These are phyloP conservation scores for Suhomyces terraborum DNA, from an alignment of 1,139 yeast genomes.

Conservation along the genomic window DNA sequence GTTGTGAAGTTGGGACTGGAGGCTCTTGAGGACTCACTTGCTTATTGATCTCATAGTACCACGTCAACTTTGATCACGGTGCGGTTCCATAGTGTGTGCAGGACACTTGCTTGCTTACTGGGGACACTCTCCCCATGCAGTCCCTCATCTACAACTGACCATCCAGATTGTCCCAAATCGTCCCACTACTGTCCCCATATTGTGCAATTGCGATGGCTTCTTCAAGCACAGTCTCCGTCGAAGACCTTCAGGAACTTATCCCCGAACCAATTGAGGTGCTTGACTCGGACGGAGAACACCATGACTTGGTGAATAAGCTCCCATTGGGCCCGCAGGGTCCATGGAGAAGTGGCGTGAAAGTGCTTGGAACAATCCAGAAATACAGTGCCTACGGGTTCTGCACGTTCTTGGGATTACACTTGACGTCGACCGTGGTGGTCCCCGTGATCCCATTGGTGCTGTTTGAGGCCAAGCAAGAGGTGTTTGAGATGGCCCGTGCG, in stretches of 20 bases:
- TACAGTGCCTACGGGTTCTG: conserved; percentile 64
- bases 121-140: neutral
- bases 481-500: conserved; percentile 62
- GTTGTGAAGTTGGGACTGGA: no score
- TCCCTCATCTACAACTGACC: no score
- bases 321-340: conserved; percentile 1
- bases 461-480: conserved; percentile 48
- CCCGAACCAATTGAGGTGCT: conserved; percentile 14
- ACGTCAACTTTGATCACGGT: conserved; percentile 6
- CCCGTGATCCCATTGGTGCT: conserved; percentile 52
- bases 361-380: conserved; percentile 42
- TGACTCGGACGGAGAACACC: conserved; percentile 3
- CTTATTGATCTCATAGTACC: conserved; percentile 1
- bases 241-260: conserved; percentile 7
- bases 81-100: conserved; percentile 6
- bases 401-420: conserved; percentile 60
- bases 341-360: conserved; percentile 1
- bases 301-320: neutral
- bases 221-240: conserved; percentile 1
- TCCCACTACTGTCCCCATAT: no score
- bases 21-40: neutral
- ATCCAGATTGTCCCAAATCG: no score
- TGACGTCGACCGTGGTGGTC: conserved; percentile 53
- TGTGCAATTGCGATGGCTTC: neutral
- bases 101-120: neutral